A percentile compares a stretch with the other conserved stretches of the same genome.
These are phyloP conservation scores for Salvia miltiorrhiza DNA, from an alignment of 257 asterid species.

Conservation along the genomic window DNA sequence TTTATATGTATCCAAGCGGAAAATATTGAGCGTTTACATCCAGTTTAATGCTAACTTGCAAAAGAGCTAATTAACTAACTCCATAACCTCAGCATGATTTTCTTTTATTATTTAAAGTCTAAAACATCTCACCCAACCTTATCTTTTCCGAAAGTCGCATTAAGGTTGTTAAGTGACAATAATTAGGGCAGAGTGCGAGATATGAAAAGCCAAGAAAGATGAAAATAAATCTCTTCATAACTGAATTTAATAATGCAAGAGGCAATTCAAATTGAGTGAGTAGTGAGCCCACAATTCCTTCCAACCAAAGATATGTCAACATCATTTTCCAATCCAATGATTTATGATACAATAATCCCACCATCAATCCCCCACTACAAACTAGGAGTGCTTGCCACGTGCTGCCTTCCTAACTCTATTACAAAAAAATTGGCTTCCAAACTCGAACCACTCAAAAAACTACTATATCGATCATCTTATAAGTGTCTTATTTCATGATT, in stretches of 20 bases:
- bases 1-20: background rate
- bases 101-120: background rate
- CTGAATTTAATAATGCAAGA: slow-evolving; percentile 34
- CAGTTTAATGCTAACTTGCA: background rate
- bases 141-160: slow-evolving; percentile 23
- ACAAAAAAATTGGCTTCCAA: too few relatives aligned
- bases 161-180: slow-evolving; percentile 39
- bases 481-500: too few relatives aligned
- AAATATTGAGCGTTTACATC: background rate
- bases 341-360: slow-evolving; percentile 9
- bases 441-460: too few relatives aligned
- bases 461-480: too few relatives aligned
- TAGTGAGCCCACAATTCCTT: slow-evolving; percentile 32
- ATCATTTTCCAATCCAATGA: slow-evolving; percentile 9
- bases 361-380: slow-evolving; percentile 23
- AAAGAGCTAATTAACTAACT: background rate
- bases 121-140: slow-evolving; percentile 25
- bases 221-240: slow-evolving; percentile 18
- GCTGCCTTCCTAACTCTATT: slow-evolving; percentile 42
- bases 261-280: slow-evolving; percentile 34
- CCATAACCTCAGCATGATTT: background rate
- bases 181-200: slow-evolving; percentile 28
- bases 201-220: slow-evolving; percentile 2
- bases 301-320: slow-evolving; percentile 31
- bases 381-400: slow-evolving; percentile 43